phyloP scores from a whole-genome alignment of 2,329 filamentous ascomycete genomes.

The Dactylellina cionopaga region DNA sequence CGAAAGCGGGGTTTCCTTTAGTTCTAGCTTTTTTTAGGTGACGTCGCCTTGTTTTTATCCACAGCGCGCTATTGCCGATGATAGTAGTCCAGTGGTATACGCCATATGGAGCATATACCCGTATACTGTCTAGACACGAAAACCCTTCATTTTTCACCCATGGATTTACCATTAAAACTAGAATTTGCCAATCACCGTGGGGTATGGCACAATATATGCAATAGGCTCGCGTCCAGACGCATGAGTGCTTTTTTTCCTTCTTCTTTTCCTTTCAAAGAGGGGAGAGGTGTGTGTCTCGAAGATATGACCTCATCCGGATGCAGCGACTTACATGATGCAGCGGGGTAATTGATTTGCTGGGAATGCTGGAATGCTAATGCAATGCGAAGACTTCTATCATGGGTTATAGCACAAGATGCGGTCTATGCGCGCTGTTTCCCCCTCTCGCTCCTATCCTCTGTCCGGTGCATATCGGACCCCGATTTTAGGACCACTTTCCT shows the following conservation, averaged over 20 bases:
- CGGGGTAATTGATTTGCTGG: conserved; percentile 34
- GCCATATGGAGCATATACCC: not conserved
- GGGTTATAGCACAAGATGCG: not conserved
- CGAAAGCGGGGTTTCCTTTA: conserved; percentile 29
- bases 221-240: no score
- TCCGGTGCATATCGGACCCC: conserved; percentile 7
- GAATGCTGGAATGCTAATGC: conserved; percentile 18
- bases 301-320: conserved; percentile 48
- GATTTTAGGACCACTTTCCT: conserved; percentile 3
- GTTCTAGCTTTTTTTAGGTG: conserved; percentile 16
- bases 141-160: not conserved
- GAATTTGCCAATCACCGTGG: conserved; percentile 27
- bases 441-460: not conserved
- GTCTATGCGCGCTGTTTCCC: not conserved
- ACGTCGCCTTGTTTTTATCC: conserved; percentile 25
- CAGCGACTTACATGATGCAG: conserved; percentile 34
- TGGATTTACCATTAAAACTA: no score
- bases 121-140: conserved; percentile 5
- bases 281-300: not conserved
- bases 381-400: not conserved
- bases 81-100: conserved; percentile 6
- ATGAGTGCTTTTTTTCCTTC: no score
- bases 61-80: conserved; percentile 43
- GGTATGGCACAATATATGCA: conserved; percentile 34
- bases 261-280: conserved; percentile 9